Evolutionary conservation across 805 yeast genomes (phyloP), one percentile per base, ranked within the genome.

Genomic region (Yarrowia divulgata): DNA sequence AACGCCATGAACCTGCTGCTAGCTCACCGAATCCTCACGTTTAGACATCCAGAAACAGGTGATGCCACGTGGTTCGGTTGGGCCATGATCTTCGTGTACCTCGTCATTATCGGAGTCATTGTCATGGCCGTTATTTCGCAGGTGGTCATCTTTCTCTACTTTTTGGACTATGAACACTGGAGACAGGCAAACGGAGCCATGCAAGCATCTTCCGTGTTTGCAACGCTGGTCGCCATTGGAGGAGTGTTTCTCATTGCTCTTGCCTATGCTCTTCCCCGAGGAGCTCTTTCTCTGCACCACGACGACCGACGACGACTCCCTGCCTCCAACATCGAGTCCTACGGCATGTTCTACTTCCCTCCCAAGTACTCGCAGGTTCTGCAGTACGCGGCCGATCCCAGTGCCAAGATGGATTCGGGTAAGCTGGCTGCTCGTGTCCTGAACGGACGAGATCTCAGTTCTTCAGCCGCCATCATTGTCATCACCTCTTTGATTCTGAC

Each of bases 31-130:
- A 79, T 89, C 29, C 88, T 88, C 77, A 88, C 91, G 7, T 88
- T 92, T 90, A 81, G 88, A 76, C 93, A 90, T 75, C 93, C 94
- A 8, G 87, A 85, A 66, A 83, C 87, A 12, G 93, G 93, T 48
- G 82, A 85, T 23, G 76, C 83, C 52, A 79, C 77, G 69, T 58
- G 67, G 68, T 55, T 55, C 37, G 85, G 88, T 85, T 70, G 71
- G 48, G 68, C 78, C 39, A 85, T 89, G 88, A 75, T 82, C 49
- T 50, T 76, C 2, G 72, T 87, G 43, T 89, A 90, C 74, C 72
- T 78, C 5, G 72, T 87, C 68, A 92, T 90, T 40, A 68, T 82
- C 39, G 87, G 84, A 8, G 81, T 89, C 69, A 84, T 89, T 62
- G 81, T 82, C 18, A 87, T 89, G 89, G 89, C 92, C 18, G 84